These are phyloP conservation scores for Cryptosporidium felis DNA, from an alignment of 169 alveolate species.

Conservation along the genomic window DNA sequence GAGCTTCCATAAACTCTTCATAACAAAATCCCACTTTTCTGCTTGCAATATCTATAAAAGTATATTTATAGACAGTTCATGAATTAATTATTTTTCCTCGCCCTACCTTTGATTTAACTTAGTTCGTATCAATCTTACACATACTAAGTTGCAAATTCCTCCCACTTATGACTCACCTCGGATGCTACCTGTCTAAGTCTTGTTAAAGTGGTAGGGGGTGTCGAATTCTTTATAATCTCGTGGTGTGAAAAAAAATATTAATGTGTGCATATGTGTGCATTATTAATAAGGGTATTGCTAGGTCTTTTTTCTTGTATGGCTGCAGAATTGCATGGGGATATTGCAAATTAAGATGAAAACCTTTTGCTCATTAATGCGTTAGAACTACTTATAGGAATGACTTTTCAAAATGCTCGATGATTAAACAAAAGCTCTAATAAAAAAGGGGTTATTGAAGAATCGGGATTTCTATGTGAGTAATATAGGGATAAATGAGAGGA, in stretches of 20 bases:
- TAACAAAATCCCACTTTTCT: background rate
- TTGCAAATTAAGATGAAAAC: too few species aligned
- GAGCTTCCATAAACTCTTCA: constrained; percentile 69
- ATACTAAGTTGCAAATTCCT: background rate
- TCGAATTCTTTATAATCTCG: constrained; percentile 7
- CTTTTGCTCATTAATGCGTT: too few species aligned
- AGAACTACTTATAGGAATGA: too few species aligned
- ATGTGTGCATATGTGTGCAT: constrained; percentile 9
- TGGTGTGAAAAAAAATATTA: background rate
- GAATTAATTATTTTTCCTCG: too few species aligned
- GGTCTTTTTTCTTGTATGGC: too few species aligned
- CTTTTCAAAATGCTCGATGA: too few species aligned
- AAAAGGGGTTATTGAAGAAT: too few species aligned
- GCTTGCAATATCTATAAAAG: background rate
- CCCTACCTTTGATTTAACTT: background rate
- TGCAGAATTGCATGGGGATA: too few species aligned
- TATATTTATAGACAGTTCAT: background rate
- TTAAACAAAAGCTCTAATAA: too few species aligned
- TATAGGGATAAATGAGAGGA: too few species aligned
- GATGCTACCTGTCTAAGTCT: constrained; percentile 59
- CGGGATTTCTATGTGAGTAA: too few species aligned
- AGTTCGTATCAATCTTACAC: background rate
- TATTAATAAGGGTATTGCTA: too few species aligned
- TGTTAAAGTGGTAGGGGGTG: constrained; percentile 57
- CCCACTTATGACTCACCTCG: background rate